Conservation (phyloP, 2,329 filamentous ascomycete species). For the Amesomyces nigricolor region DNA sequence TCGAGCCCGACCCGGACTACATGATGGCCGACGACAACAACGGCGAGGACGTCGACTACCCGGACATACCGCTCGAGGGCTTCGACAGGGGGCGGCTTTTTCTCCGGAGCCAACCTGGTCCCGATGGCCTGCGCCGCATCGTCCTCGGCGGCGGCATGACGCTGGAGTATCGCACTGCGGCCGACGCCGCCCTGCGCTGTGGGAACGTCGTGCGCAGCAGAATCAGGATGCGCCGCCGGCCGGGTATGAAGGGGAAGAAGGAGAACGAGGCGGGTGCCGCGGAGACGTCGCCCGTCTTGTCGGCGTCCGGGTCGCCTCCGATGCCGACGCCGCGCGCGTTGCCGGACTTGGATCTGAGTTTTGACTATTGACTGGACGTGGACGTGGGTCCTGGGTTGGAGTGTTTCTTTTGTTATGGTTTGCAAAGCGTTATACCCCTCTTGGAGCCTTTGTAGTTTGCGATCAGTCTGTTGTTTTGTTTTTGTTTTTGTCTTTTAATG, state of each 20-base stretch:
- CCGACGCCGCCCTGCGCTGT: slow-evolving; percentile 31
- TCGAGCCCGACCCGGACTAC: slow-evolving; percentile 20
- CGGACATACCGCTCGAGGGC: background rate
- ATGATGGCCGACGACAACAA: slow-evolving; percentile 21
- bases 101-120: slow-evolving; percentile 19
- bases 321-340: too few relatives aligned
- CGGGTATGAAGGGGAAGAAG: slow-evolving; percentile 24
- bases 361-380: too few relatives aligned
- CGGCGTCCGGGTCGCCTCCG: background rate
- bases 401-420: too few relatives aligned
- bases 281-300: slow-evolving; percentile 14
- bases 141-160: slow-evolving; percentile 22
- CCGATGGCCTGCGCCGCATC: slow-evolving; percentile 25
- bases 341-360: too few relatives aligned
- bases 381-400: too few relatives aligned
- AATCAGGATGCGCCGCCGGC: slow-evolving; percentile 29
- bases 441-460: slow-evolving; percentile 20
- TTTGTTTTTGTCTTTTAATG: slow-evolving; percentile 8
- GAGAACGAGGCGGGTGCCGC: slow-evolving; percentile 20
- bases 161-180: slow-evolving; percentile 28
- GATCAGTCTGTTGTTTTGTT: slow-evolving; percentile 6
- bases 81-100: slow-evolving; percentile 13
- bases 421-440: background rate
- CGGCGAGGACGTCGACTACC: background rate
- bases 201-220: slow-evolving; percentile 31